Evolutionary conservation across 2,329 filamentous ascomycete genomes (phyloP).

Genomic region (Onygenales sp.): DNA sequence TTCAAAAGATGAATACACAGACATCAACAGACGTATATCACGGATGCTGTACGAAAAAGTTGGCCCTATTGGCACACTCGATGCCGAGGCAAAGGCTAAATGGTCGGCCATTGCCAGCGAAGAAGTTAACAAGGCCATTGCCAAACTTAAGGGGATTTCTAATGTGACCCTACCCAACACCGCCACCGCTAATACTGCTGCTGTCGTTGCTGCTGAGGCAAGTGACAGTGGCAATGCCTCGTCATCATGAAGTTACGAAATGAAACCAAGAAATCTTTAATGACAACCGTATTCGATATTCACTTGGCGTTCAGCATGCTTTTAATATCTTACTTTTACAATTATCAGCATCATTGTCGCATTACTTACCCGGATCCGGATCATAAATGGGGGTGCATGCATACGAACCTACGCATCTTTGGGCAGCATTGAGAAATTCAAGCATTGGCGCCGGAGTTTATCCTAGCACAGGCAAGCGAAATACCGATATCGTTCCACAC

Average conservation of each 20-base stretch:
- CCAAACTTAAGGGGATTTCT: constrained; percentile 14
- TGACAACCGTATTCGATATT: not conserved
- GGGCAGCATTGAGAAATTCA: too few relatives aligned
- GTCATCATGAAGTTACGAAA: constrained; percentile 5
- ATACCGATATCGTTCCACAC: too few relatives aligned
- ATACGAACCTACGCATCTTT: too few relatives aligned
- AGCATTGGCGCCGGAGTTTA: too few relatives aligned
- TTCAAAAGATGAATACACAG: constrained; percentile 81
- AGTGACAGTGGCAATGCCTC: constrained; percentile 10
- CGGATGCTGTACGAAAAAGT: constrained; percentile 71
- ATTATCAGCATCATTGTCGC: too few relatives aligned
- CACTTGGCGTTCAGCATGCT: not conserved
- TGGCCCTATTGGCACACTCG: constrained; percentile 42
- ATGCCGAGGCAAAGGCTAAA: constrained; percentile 55
- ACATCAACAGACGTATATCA: constrained; percentile 83
- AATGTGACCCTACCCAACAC: too few relatives aligned
- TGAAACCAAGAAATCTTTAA: not conserved
- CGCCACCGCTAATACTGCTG: too few relatives aligned
- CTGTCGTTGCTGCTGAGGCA: not conserved
- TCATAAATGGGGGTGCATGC: too few relatives aligned
- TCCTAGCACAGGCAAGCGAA: too few relatives aligned
- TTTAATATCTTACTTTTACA: too few relatives aligned
- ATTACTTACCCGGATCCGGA: too few relatives aligned
- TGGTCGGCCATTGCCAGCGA: constrained; percentile 69
- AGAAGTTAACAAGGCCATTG: constrained; percentile 70